Evolutionary conservation across 1,284 basidiomycete genomes (phyloP), one percentile per base, ranked within the genome.

Genomic region (Amylostereum areolatum): DNA sequence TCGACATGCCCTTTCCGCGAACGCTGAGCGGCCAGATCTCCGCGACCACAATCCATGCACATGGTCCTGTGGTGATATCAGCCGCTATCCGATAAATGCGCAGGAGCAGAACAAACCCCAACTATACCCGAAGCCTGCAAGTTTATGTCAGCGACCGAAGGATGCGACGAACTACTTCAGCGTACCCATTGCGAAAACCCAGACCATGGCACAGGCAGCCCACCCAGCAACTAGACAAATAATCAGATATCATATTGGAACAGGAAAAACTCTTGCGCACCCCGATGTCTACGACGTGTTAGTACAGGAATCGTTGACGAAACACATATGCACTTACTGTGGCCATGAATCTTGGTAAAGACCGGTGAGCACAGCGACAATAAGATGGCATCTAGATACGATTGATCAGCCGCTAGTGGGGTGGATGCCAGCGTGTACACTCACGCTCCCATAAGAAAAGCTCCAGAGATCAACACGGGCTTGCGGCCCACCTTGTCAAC

Each of bases 401-500:
- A 33, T 51, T 41, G 29, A 24, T 45, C 40, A 30, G 35, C 24
- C 50, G 12, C 36, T 51, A 29, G 46, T 32, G 44, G 28, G 18
- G 44, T 12, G 8, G 8, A 24, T 41, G 25, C 6, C 9, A 34
- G 27, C 30, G 9, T 35, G 28, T 36, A 18, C 11, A 62, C 66
- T 52, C 59, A 80, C 73, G 62, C 69, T 35, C 78, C 83, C 83
- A 86, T 86, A 41, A 85, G 58, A 66, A 86, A 81, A 4, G 83
- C 83, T 5, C 84, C 84, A 25, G 81, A 85, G 27, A 86, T 66
- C 52, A 86, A 63, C 24, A 85, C 79, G 8, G 84, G 83, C 62
- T 81, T 84, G 27, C 86, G 77, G 29, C 86, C 86, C 25, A 82
- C 57, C 48, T 81, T 74, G 62, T 89, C 86, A 30, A 89, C 74